Evolutionary conservation across 2,329 filamentous ascomycete species (phyloP), one percentile per base, ranked within the genome.

Genomic region (Lachnellula occidentalis): DNA sequence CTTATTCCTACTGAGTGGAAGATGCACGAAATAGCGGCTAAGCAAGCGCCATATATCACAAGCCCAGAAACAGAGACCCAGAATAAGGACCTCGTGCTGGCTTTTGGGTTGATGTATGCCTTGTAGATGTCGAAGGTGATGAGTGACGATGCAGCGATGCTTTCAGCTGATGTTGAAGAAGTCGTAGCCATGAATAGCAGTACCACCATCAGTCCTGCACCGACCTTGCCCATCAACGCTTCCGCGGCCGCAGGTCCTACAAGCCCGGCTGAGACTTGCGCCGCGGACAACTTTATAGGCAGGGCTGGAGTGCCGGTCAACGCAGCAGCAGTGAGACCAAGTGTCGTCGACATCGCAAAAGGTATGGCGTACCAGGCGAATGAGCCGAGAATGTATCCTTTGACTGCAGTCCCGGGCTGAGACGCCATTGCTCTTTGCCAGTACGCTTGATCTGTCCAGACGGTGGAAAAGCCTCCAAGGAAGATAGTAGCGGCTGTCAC

Each of bases 81-180:
- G 7, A 48, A 48, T 17, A 48, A 11, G n/a, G 45, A 15, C n/a
- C 3, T 34, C 6, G 34, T 48, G 45, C 45, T 36, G 31, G 45
- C 45, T n/a, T 34, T 47, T 22, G 45, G 45, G 45, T 47, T 47
- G 24, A 47, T 47, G n/a, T 47, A 47, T 34, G 45, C 45, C 22
- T 47, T 47, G 45, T 1, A 76, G 78, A 92, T 77, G 65, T 94
- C 90, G 67, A 92, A 94, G 0, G 89, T 92, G 70, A 84, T 82
- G 70, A 95, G 92, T n/a, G 86, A 90, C 1, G 87, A 74, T 19
- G 76, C 74, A 1, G 76, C 76, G 42, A 79, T 78, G 67, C 77
- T 73, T 6, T 72, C 74, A 0, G 76, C 75, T 0, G 74, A 76
- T 0, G 76, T 69, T 0, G 75, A 77, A 47, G 71, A 74, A 0